Base-by-base conservation (phyloP, 108 stramenopile genomes). In the Skeletonema grethae region DNA sequence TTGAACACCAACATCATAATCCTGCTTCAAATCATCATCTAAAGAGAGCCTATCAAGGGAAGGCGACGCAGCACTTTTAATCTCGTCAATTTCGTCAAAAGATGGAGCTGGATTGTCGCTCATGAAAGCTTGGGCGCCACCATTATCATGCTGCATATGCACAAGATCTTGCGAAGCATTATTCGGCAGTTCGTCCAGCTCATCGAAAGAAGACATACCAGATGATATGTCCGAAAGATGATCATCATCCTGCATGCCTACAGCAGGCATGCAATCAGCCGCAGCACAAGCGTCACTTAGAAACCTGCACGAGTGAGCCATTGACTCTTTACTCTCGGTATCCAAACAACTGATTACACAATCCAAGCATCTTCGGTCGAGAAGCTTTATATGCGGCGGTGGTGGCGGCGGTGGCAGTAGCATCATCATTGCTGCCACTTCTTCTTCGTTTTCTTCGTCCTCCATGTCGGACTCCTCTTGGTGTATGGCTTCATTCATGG, bases 371-470 rank as follows among this genome's bases (percentile, higher is more conserved):
- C 50, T 20, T 7, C 50, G 67, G 34, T 57, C 11, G 5, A 69
- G 67, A 34, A 69, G 67, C 29, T 69, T 57, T n/a, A 69, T 58
- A 16, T 69, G 57, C 2, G 67, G 57, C 8, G 67, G 67, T 4
- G 67, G 67, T 0, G 67, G 67, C 7, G 67, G 67, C 15, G 36
- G 61, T n/a, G 32, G 30, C 10, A 62, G 36, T 24, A 62, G 61
- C 38, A 34, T 32, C n/a, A 35, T 39, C 24, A 34, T 38, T 16
- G 11, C 6, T 35, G 36, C 32, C 38, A 22, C 15, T 20, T 30
- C n/a, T 9, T 35, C 31, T 6, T 60, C 10, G 9, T 61, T 5
- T 0, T 28, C 31, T 1, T 60, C 10, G 2, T 61, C 31, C 0
- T 28, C n/a, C 18, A 24, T 8, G 5, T 43, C 41, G 15, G 15